Base-by-base conservation (phyloP, 2,329 filamentous ascomycete genomes). In the Rasamsonia emersonii region DNA sequence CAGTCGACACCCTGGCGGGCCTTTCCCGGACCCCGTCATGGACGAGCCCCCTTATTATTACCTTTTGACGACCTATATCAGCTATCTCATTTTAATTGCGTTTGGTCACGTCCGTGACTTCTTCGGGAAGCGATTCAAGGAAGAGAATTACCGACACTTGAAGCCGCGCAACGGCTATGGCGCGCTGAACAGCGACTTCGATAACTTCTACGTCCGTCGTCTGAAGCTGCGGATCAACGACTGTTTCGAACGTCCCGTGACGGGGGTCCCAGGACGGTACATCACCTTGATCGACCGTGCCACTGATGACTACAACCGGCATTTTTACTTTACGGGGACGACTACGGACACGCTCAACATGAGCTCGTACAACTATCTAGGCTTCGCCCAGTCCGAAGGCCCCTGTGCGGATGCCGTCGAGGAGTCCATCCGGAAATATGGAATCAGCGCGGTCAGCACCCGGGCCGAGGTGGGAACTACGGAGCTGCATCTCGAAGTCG, bases 341-440 rank as follows among this genome's bases (percentile, higher is more conserved):
- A 81, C 77, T 37, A 96, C 89, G 1, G 86, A 98, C 61, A 96
- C 91, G 0, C 68, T 98, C 49, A 98, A 98, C 64, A 82, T 98
- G 81, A 95, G 89, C 67, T 98, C 91, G 1, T 98, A 98, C 73
- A 98, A 98, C 63, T 98, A 98, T 56, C 82, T 98, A 15, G 91
- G 91, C 25, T 98, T 98, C 51, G 91, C 91, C 31, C 91, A 98
- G 59, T 95, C 91, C 0, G 88, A 96, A 45, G 91, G 91, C 8
- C 89, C 91, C 24, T 98, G 91, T 54, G 91, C 91, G 28, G 89
- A 96, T 57, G 81, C 84, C 9, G 85, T 89, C 3, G 91, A 98
- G 64, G 81, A 88, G 28, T 76, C 75, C 28, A 77, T 94, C 43
- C 79, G 76, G 60, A 88, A 82, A 53, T 91, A 93, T 51, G 88